Base-by-base conservation (phyloP, 495 filamentous ascomycete genomes). In the Neurospora sp. region DNA sequence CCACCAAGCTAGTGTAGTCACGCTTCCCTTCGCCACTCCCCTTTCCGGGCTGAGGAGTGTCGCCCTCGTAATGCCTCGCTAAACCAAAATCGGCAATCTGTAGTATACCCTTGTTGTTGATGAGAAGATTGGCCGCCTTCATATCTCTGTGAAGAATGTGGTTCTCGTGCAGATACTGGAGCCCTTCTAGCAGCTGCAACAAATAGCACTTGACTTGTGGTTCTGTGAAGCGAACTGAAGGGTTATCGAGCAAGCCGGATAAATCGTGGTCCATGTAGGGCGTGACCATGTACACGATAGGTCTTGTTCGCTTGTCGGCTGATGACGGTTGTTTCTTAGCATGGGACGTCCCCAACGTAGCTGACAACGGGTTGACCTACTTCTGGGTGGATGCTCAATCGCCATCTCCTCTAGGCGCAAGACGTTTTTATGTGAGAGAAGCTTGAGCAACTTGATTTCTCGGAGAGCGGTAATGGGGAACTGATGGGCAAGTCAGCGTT, bases 181-280 rank as follows among this genome's bases (percentile, higher is more conserved):
- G 85, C 8, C 96, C 96, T 76, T 97, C 91, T 17, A 99, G 87
- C 40, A 99, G 87, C 80, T 99, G 96, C 69, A 95, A 83, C 89
- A 99, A 89, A 79, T 99, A 99, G 82, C 96, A 98, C 81, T 99
- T 99, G 78, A 98, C 97, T 80, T 98, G 94, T 7, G 92, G 88
- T 77, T 94, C 89, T 9, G 89, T 92, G 73, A 99, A 93, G 16
- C 88, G 87, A 70, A 98, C 94, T 6, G 88, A 87, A 38, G 95
- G 94, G 75, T 99, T 99, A 79, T 98, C 96, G 74, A 99, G 88
- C 16, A 99, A 88, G 70, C 96, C 96, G 20, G 95, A 97, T 7
- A 99, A 86, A 79, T 99, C 96, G 79, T 99, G 96, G 76, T 98
- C 96, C 95, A 98, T 97, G 79, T 98, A 99, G 40, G 94, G 95